Evolutionary conservation across 164 flowering plant genomes (phyloP).

Genomic region (Euptelea pleiosperma): DNA sequence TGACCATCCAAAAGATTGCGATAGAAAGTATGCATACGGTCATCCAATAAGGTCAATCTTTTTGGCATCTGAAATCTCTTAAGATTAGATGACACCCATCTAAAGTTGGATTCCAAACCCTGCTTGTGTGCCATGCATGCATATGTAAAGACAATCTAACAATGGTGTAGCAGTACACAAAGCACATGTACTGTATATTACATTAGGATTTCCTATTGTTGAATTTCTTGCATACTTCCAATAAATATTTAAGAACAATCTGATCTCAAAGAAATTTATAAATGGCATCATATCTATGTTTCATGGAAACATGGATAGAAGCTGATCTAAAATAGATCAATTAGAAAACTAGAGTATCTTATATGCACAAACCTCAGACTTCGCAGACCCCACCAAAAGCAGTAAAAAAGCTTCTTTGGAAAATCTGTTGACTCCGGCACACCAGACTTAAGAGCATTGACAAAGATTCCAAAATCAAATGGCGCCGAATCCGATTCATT

Average conservation of each 20-base stretch:
- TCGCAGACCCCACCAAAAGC: constrained; percentile 98
- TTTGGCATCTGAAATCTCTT: not conserved
- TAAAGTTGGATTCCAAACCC: not conserved
- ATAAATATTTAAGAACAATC: no score
- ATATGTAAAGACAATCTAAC: no score
- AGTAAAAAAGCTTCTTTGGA: constrained; percentile 78
- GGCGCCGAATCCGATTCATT: not conserved
- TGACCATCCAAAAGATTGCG: not conserved
- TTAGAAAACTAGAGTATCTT: not conserved
- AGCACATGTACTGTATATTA: not conserved
- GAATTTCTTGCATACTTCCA: no score
- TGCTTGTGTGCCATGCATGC: not conserved
- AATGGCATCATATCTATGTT: not conserved
- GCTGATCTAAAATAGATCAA: not conserved
- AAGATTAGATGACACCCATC: not conserved
- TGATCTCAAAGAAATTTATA: not conserved
- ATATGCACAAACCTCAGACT: constrained; percentile 62
- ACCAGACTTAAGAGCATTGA: constrained; percentile 67
- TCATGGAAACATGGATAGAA: not conserved
- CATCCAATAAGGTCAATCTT: not conserved
- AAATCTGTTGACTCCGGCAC: constrained; percentile 69
- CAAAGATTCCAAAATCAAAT: constrained; percentile 84
- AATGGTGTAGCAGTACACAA: not conserved
- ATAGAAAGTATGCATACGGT: not conserved
- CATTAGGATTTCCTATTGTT: not conserved